Percentiles rank a stretch among this genome's conserved stretches.
phyloP scores from a whole-genome alignment of 2,329 filamentous ascomycete species.

The Eurotiales sp. region DNA sequence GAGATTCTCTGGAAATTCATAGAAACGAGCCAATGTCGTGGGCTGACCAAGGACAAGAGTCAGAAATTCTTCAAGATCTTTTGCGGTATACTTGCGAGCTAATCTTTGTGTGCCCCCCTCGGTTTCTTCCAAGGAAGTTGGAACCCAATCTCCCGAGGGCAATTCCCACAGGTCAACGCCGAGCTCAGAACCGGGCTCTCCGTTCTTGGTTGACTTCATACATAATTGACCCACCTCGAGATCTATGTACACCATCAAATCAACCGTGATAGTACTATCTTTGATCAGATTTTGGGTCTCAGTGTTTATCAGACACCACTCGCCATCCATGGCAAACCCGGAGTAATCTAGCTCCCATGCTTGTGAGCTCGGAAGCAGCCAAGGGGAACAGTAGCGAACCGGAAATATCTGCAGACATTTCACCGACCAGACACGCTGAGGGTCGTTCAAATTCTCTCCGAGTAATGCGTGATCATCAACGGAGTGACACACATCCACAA shows the following conservation, averaged over 20 bases:
- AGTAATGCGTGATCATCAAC: too few relatives aligned
- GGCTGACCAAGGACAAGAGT: conserved; percentile 69
- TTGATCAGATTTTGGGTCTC: not conserved
- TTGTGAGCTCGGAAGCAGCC: conserved; percentile 58
- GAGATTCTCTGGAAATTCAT: conserved; percentile 3
- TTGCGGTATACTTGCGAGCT: conserved; percentile 65
- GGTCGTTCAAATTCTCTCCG: too few relatives aligned
- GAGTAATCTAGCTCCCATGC: conserved; percentile 75
- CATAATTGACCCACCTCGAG: conserved; percentile 22
- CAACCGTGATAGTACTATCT: conserved; percentile 65
- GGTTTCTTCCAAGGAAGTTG: conserved; percentile 9
- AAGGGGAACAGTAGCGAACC: conserved; percentile 91
- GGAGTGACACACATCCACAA: too few relatives aligned
- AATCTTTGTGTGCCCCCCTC: conserved; percentile 23
- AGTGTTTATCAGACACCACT: conserved; percentile 76
- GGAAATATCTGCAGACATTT: conserved; percentile 72
- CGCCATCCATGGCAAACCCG: conserved; percentile 88
- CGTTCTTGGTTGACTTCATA: conserved; percentile 29
- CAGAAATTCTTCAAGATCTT: conserved; percentile 70
- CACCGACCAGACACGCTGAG: conserved; percentile 48
- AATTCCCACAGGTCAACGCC: conserved; percentile 52
- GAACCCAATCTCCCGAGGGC: conserved; percentile 64
- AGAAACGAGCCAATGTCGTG: conserved; percentile 68
- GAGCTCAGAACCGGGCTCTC: conserved; percentile 51
- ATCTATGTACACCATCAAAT: conserved; percentile 43